Evolutionary conservation across 2,329 filamentous ascomycete species (phyloP), one percentile per base, ranked within the genome.

Genomic region (Anthostomella pinea): DNA sequence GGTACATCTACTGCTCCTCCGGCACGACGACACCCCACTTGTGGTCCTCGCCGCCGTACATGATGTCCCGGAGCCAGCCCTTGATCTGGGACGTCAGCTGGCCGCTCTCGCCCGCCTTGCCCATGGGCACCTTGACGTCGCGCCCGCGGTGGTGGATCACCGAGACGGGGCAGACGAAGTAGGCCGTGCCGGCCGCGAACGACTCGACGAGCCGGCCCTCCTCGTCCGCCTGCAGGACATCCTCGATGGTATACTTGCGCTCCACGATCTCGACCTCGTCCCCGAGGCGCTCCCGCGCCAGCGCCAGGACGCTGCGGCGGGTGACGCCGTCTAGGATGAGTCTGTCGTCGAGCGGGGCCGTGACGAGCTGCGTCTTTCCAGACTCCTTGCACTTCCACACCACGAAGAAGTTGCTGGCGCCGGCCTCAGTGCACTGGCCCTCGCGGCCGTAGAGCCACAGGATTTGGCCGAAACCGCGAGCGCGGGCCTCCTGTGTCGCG

Each of bases 361-460:
- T 96, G 38, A 95, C 72, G 20, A 96, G 72, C 68, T 93, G 74
- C 16, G 75, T 57, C 52, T 70, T 75, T 6, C 76, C 81, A n/a
- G n/a, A n/a, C 51, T 82, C 75, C 58, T 72, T 76, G 30, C 73
- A 76, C 57, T 72, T 75, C 86, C 85, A 89, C 9, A 95, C 70
- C 6, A 95, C 72, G 57, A 96, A 95, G 68, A 95, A 95, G 67
- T 96, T 96, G 56, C 81, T 87, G 9, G 88, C 90, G 4, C 90
- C 90, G 2, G 90, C 90, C 69, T 96, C 90, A 2, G 90, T 96
- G 46, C 94, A 89, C 58, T 79, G 78, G 34, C 77, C 78, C 51
- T 91, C 74, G 25, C 77, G 64, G 2, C 88, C 88, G 56, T 95
- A 93, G 33, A 96, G 74, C 90, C 90, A 96, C n/a, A 96, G 75